Percentiles rank a stretch among this genome's conserved stretches.
Conservation (phyloP, 2,329 filamentous ascomycete genomes). For the Penicillium sp. region DNA sequence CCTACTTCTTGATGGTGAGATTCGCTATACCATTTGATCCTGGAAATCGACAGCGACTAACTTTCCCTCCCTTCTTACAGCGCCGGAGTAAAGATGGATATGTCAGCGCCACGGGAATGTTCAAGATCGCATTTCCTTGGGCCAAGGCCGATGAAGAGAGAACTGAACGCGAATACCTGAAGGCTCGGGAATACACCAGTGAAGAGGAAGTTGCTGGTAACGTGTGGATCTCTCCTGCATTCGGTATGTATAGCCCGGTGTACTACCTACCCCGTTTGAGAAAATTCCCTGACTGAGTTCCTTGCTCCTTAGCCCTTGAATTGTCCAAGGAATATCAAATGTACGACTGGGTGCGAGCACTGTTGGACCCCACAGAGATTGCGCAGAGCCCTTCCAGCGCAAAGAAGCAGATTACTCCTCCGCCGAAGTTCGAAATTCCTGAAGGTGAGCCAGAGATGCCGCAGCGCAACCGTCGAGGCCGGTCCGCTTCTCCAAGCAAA, state of each 20-base stretch:
- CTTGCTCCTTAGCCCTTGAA: constrained; percentile 71
- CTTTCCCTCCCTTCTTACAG: constrained; percentile 31
- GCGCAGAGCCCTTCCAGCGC: constrained; percentile 62
- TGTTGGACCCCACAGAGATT: constrained; percentile 84
- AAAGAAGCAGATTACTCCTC: constrained; percentile 71
- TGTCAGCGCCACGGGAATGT: constrained; percentile 66
- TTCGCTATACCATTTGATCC: background rate
- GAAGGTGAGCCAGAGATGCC: constrained; percentile 40
- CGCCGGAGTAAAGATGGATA: constrained; percentile 63
- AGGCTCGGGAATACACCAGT: constrained; percentile 74
- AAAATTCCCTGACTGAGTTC: constrained; percentile 13
- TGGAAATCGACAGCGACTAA: background rate
- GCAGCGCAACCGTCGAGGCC: constrained; percentile 51
- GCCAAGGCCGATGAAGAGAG: constrained; percentile 58
- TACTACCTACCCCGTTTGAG: background rate
- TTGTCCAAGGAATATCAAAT: constrained; percentile 87
- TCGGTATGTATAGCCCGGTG: constrained; percentile 52
- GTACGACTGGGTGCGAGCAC: constrained; percentile 80
- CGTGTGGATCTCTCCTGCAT: constrained; percentile 84
- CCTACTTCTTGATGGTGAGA: constrained; percentile 88
- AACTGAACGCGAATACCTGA: constrained; percentile 68
- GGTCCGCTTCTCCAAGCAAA: constrained; percentile 57
- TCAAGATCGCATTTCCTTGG: constrained; percentile 66
- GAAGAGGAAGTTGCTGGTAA: constrained; percentile 92
- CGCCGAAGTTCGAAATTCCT: constrained; percentile 70